Base-by-base conservation (phyloP, 2,329 filamentous ascomycete genomes). In the Alternaria angustiovoidea region DNA sequence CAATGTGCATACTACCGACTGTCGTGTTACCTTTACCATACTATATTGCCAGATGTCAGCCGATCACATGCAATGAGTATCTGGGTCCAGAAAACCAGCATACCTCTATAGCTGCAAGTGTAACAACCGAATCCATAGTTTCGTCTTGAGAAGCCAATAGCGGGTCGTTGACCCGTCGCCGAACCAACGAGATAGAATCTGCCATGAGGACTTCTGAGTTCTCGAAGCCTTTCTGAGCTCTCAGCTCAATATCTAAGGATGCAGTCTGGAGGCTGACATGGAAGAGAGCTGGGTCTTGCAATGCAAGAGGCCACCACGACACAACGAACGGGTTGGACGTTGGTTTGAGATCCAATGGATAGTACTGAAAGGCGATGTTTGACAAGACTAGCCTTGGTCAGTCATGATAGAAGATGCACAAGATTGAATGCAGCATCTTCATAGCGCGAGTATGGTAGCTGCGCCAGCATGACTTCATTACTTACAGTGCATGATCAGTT, bases 201-300 rank as follows among this genome's bases (percentile, higher is more conserved):
- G 77, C 78, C 86, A 88, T 88, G 32, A 88, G 80, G 2, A 86
- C 68, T 30, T 86, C 84, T 0, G 86, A 88, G 4, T 77, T 79
- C 11, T 76, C 79, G 57, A 87, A 87, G 0, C 86, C 85, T 54
- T 79, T 85, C 53, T 82, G 82, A 1, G 84, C 84, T 12, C 78
- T 66, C 11, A 84, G 61, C 65, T 88, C 86, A 30, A 86, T 81
- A 58, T 88, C 85, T 0, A 87, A 80, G 38, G 80, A 87, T 41
- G 86, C 86, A 5, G 86, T 87, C 66, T 87, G 86, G 12, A 88
- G 76, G 2, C 85, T 87, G 24, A 88, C 85, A 63, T 88, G 85
- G 54, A 88, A 88, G 1, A 88, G 66, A 5, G 84, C 84, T 0
- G 86, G 84, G 56, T 88, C 86, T 0, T 78, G 81, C 0, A 88